Base-by-base conservation (phyloP, 352 stramenopile genomes). In the Pythium inflatum region DNA sequence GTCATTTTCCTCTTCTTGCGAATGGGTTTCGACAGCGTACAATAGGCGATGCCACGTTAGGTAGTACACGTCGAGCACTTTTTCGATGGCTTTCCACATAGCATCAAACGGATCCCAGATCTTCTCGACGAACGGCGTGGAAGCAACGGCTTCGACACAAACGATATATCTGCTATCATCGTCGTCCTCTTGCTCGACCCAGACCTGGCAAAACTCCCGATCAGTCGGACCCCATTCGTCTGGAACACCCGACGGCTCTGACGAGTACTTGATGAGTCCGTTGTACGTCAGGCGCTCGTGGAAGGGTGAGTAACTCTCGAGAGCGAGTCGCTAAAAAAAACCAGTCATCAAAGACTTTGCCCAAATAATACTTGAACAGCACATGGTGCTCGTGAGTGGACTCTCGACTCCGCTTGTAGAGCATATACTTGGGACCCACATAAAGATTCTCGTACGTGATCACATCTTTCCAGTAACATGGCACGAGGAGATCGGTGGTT, bases 231-330 rank as follows among this genome's bases (percentile, higher is more conserved):
- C 41, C 2, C 18, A 38, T 25, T 55, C 28, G 6, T 49, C 8
- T 13, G 25, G 16, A 9, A 11, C 24, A 31, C 6, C n/a, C 3
- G 8, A 34, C 5, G 22, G 13, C 5, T 49, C 55, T 2, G 18
- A 5, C 18, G 41, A 4, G 57, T 64, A 64, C 41, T 64, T 54
- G 40, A 64, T 64, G 16, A 64, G 18, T 30, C 57, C 57, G 5
- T 20, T 33, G 57, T 30, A 55, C n/a, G 30, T 31, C 3, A 20
- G 14, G 1, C 57, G 57, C 5, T 40, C 24, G 41, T 53, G 7
- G 18, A 64, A 6, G 16, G 57, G 13, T n/a, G 40, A 45, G n/a
- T 64, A 64, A 27, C 40, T 64, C 7, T 24, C 18, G 16, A 64
- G 14, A 24, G 57, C 41, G n/a, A 64, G 2, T 5, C 57, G 57